A percentile compares a stretch with the other conserved stretches of the same genome.
phyloP scores from a whole-genome alignment of 169 alveolate genomes.

The Cryptosporidium ryanae region DNA sequence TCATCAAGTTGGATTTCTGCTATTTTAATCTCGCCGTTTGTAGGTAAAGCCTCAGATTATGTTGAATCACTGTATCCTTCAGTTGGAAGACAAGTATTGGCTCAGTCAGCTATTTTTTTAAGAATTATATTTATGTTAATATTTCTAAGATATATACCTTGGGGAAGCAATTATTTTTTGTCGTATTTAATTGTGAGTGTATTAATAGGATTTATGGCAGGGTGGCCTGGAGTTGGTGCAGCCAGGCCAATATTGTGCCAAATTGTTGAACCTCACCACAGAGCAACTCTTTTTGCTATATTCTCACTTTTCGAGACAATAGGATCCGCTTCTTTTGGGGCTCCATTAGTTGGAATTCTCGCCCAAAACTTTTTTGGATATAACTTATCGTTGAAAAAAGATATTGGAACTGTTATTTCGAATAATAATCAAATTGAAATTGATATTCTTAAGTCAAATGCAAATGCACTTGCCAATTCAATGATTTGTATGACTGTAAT shows the following conservation, averaged over 20 bases:
- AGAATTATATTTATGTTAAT: conserved; percentile 77
- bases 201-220: conserved; percentile 80
- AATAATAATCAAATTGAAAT: conserved; percentile 5
- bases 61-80: conserved; percentile 76
- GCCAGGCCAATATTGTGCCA: conserved; percentile 79
- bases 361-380: conserved; percentile 65
- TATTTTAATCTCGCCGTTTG: conserved; percentile 78
- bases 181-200: conserved; percentile 76
- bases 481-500: conserved; percentile 56
- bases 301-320: conserved; percentile 78
- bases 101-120: conserved; percentile 76
- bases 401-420: conserved; percentile 2
- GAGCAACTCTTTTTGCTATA: conserved; percentile 79
- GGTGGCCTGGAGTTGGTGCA: conserved; percentile 81
- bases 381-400: conserved; percentile 46
- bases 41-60: conserved; percentile 79
- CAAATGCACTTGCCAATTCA: conserved; percentile 72
- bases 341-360: conserved; percentile 75
- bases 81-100: conserved; percentile 78
- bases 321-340: conserved; percentile 80
- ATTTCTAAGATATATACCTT: conserved; percentile 76
- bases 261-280: conserved; percentile 79
- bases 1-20: conserved; percentile 81
- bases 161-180: conserved; percentile 76
- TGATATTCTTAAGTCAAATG: conserved; percentile 7